Evolutionary conservation across 306 rosid species (phyloP).

Genomic region (Abrus pulchellus): DNA sequence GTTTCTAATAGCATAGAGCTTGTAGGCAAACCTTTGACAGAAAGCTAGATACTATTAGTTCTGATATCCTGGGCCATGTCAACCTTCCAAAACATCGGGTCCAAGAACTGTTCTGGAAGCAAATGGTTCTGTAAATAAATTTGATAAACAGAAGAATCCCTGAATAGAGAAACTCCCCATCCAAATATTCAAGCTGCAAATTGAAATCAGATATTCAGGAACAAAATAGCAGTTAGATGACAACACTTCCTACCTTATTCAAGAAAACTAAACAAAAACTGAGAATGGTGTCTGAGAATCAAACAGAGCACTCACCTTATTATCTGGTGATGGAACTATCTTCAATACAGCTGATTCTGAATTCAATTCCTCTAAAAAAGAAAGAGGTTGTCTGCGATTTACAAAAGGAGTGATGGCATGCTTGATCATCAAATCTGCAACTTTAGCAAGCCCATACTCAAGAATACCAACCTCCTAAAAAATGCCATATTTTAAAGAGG

Average conservation of each 20-base stretch:
- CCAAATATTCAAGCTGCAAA: constrained; percentile 69
- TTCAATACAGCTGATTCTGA: constrained; percentile 64
- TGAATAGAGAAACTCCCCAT: constrained; percentile 75
- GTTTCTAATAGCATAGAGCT: constrained; percentile 20
- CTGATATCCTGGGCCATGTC: constrained; percentile 95
- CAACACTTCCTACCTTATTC: constrained; percentile 15
- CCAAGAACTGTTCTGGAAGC: constrained; percentile 79
- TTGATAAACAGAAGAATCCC: constrained; percentile 67
- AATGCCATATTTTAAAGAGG: constrained; percentile 24
- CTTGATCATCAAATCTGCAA: constrained; percentile 89
- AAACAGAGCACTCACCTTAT: constrained; percentile 57
- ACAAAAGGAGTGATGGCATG: constrained; percentile 67
- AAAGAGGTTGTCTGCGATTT: constrained; percentile 57
- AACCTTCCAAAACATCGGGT: constrained; percentile 79
- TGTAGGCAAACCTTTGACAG: constrained; percentile 80
- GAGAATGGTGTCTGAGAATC: constrained; percentile 4
- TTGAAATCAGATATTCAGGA: constrained; percentile 42
- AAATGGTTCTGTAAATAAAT: constrained; percentile 69
- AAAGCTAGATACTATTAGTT: constrained; percentile 81
- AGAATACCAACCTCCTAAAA: constrained; percentile 80
- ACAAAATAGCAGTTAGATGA: constrained; percentile 44
- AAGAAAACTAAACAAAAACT: constrained; percentile 23
- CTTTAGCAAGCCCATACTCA: constrained; percentile 90
- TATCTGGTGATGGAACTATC: constrained; percentile 63
- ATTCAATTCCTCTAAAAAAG: constrained; percentile 68